phyloP scores from a whole-genome alignment of 2,329 filamentous ascomycete species.

The Periconia sp. region DNA sequence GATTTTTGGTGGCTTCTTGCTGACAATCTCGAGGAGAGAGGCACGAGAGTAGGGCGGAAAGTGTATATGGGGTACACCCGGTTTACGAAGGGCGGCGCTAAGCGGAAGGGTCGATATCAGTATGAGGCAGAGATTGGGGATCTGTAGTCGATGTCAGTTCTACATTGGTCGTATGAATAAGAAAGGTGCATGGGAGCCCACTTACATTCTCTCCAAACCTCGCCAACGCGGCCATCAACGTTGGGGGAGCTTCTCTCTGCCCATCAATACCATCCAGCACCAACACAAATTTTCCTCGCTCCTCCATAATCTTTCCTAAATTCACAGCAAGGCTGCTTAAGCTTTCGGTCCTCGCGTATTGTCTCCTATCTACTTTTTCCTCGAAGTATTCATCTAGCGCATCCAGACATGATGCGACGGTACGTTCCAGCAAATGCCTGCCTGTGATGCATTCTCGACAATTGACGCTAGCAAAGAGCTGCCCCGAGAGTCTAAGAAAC shows the following conservation, averaged over 20 bases:
- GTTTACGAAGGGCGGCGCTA: conserved; percentile 70
- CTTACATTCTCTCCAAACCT: conserved; percentile 80
- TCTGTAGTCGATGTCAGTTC: conserved; percentile 55
- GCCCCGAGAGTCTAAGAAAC: conserved; percentile 60
- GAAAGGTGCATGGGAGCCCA: conserved; percentile 12
- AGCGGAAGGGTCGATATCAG: conserved; percentile 77
- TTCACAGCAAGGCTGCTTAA: conserved; percentile 77
- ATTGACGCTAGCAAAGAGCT: conserved; percentile 68
- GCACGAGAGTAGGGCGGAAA: conserved; percentile 85
- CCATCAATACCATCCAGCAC: conserved; percentile 88
- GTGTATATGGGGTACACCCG: conserved; percentile 76
- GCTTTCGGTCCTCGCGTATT: conserved; percentile 75
- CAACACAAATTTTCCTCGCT: conserved; percentile 71
- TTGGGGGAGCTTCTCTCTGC: conserved; percentile 79
- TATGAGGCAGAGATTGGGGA: conserved; percentile 77
- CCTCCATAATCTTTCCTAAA: conserved; percentile 68
- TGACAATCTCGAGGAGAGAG: conserved; percentile 79
- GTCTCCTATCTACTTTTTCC: conserved; percentile 44
- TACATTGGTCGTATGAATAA: background rate
- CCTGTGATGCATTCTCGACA: conserved; percentile 79
- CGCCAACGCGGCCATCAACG: conserved; percentile 79
- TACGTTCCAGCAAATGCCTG: conserved; percentile 77
- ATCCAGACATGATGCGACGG: conserved; percentile 59
- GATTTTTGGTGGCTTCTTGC: conserved; percentile 55
- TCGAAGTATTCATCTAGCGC: conserved; percentile 50